Conservation (phyloP, 2,329 filamentous ascomycete species). For the Grosmannia penicillata region DNA sequence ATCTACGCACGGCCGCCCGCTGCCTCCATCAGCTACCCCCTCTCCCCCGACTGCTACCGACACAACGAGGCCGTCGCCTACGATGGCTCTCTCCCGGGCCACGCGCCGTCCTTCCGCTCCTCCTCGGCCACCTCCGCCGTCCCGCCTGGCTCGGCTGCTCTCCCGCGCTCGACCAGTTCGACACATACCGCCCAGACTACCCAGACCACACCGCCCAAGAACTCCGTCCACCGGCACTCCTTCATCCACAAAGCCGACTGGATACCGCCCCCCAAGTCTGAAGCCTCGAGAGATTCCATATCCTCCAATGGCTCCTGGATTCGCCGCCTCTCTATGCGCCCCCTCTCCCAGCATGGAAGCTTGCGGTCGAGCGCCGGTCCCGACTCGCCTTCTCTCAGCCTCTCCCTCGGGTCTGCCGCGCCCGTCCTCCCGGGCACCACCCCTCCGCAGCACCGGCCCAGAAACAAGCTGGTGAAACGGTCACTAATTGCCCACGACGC, state of each 20-base stretch:
- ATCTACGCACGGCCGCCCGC: constrained; percentile 25
- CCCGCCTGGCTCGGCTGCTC: constrained; percentile 16
- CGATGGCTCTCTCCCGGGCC: constrained; percentile 15
- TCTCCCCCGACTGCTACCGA: constrained; percentile 14
- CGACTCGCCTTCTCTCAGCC: constrained; percentile 49
- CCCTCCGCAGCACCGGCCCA: constrained; percentile 31
- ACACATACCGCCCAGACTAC: no score
- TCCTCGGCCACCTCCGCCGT: constrained; percentile 15
- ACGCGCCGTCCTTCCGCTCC: constrained; percentile 13
- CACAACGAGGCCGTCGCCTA: constrained; percentile 11
- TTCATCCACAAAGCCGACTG: constrained; percentile 24
- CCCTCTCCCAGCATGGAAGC: constrained; percentile 49
- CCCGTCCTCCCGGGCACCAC: constrained; percentile 36
- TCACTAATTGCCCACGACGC: constrained; percentile 38
- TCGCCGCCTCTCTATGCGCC: constrained; percentile 51
- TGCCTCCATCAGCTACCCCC: constrained; percentile 22
- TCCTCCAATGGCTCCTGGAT: constrained; percentile 59
- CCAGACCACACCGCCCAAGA: constrained; percentile 25
- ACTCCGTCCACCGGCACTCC: constrained; percentile 26
- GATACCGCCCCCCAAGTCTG: constrained; percentile 21
- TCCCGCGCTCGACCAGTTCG: no score
- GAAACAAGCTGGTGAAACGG: constrained; percentile 69
- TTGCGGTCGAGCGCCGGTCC: constrained; percentile 48
- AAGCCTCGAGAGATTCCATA: constrained; percentile 37
- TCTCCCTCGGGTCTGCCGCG: constrained; percentile 51